Evolutionary conservation across 2,329 filamentous ascomycete species (phyloP), one percentile per base, ranked within the genome.

Genomic region (Epichloe sibirici): DNA sequence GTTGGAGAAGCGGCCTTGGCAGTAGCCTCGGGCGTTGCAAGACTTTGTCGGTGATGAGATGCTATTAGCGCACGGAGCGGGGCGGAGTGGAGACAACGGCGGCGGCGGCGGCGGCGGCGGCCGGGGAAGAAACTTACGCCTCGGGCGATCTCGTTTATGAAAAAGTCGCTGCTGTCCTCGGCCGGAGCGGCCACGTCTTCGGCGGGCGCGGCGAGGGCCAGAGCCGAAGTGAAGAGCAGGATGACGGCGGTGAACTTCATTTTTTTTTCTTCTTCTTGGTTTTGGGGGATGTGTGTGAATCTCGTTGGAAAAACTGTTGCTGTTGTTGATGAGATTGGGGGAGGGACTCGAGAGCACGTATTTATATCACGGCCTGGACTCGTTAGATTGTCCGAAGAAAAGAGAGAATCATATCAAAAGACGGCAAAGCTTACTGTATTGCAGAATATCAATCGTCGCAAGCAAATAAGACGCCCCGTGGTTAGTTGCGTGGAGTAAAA

Each of bases 161-260:
- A 39, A 44, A 43, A 45, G 48, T 34, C 21, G 21, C 48, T 38
- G 25, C 46, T 39, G 8, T 31, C 15, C 23, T n/a, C 46, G 31
- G n/a, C 46, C 2, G 4, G 6, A 35, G 47, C 31, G n/a, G 23
- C 21, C 28, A 28, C 38, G n/a, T 50, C 39, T 23, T 38, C 48
- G 6, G 48, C 42, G 15, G 51, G 39, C 13, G 43, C 48, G 21
- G 38, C 48, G n/a, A 45, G n/a, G 25, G 31, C 48, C 11, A 50
- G 48, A 21, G 48, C 38, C 6, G 48, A 43, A 11, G 48, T 44
- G 23, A 50, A 50, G 48, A 50, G 48, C 13, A 50, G 48, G 42
- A 44, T 7, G 31, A 23, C 48, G 38, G 48, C 39, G 48, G 25
- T 13, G 48, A 43, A 50, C 39, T 44, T 50, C 48, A 50, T 50